Conservation (phyloP, 2,329 filamentous ascomycete genomes). For the Aureobasidium sp. region DNA sequence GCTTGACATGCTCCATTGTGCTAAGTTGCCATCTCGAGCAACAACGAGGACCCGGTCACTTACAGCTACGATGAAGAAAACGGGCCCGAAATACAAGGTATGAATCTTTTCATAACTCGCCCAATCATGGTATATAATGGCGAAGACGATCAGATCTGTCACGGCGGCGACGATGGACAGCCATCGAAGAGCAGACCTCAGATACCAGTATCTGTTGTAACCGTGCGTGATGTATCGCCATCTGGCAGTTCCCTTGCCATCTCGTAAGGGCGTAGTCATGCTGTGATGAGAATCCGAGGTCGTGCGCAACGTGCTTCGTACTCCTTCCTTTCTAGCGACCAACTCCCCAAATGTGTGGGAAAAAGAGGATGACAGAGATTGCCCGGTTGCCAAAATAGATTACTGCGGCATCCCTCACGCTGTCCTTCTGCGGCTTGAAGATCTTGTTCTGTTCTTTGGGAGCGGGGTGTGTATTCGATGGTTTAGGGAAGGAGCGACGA, state of each 20-base stretch:
- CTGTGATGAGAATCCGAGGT: background rate
- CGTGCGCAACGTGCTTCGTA: background rate
- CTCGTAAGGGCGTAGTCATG: background rate
- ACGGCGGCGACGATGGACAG: background rate
- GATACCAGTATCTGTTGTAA: background rate
- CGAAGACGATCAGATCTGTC: background rate
- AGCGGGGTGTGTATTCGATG: background rate
- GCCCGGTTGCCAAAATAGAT: background rate
- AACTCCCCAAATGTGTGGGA: background rate
- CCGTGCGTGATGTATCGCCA: background rate
- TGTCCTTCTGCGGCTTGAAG: background rate
- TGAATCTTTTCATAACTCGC: background rate
- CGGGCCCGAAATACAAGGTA: background rate
- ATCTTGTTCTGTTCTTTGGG: background rate
- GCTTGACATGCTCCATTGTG: background rate
- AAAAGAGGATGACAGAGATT: background rate
- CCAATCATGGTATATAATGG: background rate
- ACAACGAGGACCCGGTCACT: background rate
- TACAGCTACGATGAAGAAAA: background rate
- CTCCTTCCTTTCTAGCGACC: background rate
- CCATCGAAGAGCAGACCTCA: background rate
- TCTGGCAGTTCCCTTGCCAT: background rate
- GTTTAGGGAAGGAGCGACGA: background rate
- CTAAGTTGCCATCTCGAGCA: background rate
- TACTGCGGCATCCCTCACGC: background rate